Conservation (phyloP, 2,329 filamentous ascomycete species). For the Diaporthe humulicola region DNA sequence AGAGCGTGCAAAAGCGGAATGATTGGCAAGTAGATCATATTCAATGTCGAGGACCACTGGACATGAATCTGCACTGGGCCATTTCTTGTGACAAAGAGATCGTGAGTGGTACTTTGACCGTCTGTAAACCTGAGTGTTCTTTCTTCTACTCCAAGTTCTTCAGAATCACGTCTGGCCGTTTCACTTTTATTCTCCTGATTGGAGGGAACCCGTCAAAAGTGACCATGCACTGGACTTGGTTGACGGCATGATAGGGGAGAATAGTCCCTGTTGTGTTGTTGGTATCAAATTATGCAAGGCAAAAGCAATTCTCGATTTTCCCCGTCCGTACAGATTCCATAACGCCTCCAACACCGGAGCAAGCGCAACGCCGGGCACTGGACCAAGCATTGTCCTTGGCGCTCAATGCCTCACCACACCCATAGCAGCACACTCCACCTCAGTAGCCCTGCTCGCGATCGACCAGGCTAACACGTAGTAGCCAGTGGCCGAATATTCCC, state of each 20-base stretch:
- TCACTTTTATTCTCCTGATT: not conserved
- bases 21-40: conserved; percentile 8
- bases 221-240: not conserved
- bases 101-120: not conserved
- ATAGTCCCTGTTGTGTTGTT: not conserved
- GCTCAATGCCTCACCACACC: not conserved
- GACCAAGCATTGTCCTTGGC: conserved; percentile 1
- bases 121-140: not conserved
- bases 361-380: conserved; percentile 16
- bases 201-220: not conserved
- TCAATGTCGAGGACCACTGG: not conserved
- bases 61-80: not conserved
- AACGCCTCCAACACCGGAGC: conserved; percentile 33
- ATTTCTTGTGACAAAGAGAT: not conserved
- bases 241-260: not conserved
- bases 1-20: not conserved
- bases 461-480: not conserved
- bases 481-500: not conserved
- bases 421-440: not conserved
- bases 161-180: too few species aligned
- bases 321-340: conserved; percentile 27
- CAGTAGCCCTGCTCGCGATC: not conserved
- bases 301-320: conserved; percentile 21
- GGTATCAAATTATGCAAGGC: conserved; percentile 32
- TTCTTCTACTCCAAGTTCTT: not conserved